Evolutionary conservation across 1,139 yeast species (phyloP).

Genomic region (Nadsonia commutata): DNA sequence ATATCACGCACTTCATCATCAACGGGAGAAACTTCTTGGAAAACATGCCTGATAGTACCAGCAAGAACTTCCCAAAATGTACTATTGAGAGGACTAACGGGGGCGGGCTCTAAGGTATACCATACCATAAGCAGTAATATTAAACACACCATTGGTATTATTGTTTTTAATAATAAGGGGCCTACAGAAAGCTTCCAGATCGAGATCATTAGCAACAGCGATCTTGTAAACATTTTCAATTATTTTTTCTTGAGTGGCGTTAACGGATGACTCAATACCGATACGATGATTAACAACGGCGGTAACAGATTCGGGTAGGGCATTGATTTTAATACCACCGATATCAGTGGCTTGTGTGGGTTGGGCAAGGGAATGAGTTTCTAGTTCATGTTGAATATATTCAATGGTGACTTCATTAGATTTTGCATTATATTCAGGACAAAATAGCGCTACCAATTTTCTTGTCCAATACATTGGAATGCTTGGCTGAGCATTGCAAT

Average conservation of each 20-base stretch:
- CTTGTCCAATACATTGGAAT: conserved; percentile 10
- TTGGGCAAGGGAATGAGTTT: conserved; percentile 31
- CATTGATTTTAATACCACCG: conserved; percentile 61
- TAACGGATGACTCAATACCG: conserved; percentile 35
- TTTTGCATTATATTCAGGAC: no score
- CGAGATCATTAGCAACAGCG: conserved; percentile 34
- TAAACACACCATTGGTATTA: conserved; percentile 7
- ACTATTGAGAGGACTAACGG: conserved; percentile 36
- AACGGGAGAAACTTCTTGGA: conserved; percentile 32
- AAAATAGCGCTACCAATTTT: conserved; percentile 12
- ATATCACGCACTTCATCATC: conserved; percentile 13
- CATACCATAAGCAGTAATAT: conserved; percentile 7
- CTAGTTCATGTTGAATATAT: no score
- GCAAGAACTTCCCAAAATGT: conserved; percentile 40
- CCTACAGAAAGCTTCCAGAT: conserved; percentile 27
- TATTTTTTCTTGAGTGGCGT: conserved; percentile 28
- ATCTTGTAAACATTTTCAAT: conserved; percentile 25
- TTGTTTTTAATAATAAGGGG: conserved; percentile 8
- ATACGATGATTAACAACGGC: conserved; percentile 46
- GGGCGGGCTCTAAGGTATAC: conserved; percentile 38
- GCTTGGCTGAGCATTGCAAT: conserved; percentile 25
- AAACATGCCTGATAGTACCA: conserved; percentile 44
- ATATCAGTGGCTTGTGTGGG: conserved; percentile 63
- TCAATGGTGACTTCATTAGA: no score
- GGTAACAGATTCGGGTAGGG: conserved; percentile 54